Evolutionary conservation across 164 flowering plant species (phyloP).

Genomic region (Stephania japonica): DNA sequence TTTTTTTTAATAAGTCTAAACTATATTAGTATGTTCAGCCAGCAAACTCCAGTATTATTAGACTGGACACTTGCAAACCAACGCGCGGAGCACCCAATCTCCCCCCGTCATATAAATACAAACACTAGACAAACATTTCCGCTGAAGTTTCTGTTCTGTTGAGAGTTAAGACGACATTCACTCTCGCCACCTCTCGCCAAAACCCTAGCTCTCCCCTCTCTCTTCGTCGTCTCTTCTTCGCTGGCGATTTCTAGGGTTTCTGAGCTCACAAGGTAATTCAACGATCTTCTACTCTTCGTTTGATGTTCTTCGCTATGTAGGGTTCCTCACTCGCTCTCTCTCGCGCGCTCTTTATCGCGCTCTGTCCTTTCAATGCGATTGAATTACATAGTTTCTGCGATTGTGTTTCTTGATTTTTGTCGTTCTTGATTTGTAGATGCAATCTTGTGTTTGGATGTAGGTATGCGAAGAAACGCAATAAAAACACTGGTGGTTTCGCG

Average conservation of each 20-base stretch:
- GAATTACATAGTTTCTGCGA: neutral
- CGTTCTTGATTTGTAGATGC: neutral
- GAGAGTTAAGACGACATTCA: neutral
- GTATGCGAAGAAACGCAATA: neutral
- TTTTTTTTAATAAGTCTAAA: no score
- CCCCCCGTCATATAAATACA: neutral
- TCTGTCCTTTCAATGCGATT: neutral
- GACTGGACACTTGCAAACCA: neutral
- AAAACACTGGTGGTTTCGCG: neutral
- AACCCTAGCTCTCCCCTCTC: conserved; percentile 9
- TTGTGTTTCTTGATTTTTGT: neutral
- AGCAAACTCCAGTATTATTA: no score
- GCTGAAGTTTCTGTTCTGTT: neutral
- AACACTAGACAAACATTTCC: neutral
- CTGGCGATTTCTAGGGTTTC: neutral
- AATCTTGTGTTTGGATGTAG: no score
- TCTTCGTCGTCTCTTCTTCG: neutral
- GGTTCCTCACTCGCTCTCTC: neutral
- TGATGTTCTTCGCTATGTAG: neutral
- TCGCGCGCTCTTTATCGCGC: neutral
- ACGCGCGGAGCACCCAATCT: neutral
- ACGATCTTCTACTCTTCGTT: neutral
- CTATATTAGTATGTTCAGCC: no score
- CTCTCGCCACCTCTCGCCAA: neutral
- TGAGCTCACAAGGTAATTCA: neutral